These are phyloP conservation scores for Colletotrichum nymphaeae DNA, from an alignment of 2,329 filamentous ascomycete genomes.

Conservation along the genomic window DNA sequence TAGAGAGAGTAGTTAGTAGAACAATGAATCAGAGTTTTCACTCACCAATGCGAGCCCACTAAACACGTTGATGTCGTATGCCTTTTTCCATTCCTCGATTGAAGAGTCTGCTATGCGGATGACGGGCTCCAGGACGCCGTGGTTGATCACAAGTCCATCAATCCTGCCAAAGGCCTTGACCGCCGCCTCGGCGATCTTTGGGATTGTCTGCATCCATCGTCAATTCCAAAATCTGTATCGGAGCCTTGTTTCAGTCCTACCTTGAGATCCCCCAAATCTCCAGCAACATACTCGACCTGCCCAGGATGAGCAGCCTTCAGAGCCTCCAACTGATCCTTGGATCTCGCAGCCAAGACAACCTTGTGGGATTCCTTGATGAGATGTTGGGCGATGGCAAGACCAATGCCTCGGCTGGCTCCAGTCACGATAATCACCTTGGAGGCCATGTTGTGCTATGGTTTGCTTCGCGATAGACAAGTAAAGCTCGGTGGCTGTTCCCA, in stretches of 20 bases:
- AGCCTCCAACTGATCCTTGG: slow-evolving; percentile 58
- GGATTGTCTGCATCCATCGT: slow-evolving; percentile 57
- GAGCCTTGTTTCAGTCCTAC: slow-evolving; percentile 46
- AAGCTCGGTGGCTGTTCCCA: not conserved
- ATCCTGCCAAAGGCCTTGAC: slow-evolving; percentile 76
- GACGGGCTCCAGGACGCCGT: slow-evolving; percentile 84
- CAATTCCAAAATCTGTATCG: not conserved
- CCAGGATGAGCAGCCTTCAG: slow-evolving; percentile 63
- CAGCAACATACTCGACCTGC: slow-evolving; percentile 67
- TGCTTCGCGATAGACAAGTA: not conserved
- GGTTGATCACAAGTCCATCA: slow-evolving; percentile 89
- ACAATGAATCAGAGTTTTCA: slow-evolving; percentile 39
- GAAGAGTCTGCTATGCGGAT: slow-evolving; percentile 74
- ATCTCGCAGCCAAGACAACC: slow-evolving; percentile 69
- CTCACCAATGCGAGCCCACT: slow-evolving; percentile 81
- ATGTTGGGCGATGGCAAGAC: slow-evolving; percentile 64
- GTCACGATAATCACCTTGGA: slow-evolving; percentile 78
- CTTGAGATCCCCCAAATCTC: slow-evolving; percentile 65
- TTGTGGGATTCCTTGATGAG: slow-evolving; percentile 66
- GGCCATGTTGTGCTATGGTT: slow-evolving; percentile 48
- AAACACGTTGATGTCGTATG: slow-evolving; percentile 89
- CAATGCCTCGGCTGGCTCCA: slow-evolving; percentile 73
- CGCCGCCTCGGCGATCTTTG: slow-evolving; percentile 73
- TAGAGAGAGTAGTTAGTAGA: not conserved
- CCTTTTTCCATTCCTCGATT: slow-evolving; percentile 78